A percentile compares a stretch with the other conserved stretches of the same genome.
phyloP scores from a whole-genome alignment of 768 basidiomycete species.

The Trametopsis cervina region DNA sequence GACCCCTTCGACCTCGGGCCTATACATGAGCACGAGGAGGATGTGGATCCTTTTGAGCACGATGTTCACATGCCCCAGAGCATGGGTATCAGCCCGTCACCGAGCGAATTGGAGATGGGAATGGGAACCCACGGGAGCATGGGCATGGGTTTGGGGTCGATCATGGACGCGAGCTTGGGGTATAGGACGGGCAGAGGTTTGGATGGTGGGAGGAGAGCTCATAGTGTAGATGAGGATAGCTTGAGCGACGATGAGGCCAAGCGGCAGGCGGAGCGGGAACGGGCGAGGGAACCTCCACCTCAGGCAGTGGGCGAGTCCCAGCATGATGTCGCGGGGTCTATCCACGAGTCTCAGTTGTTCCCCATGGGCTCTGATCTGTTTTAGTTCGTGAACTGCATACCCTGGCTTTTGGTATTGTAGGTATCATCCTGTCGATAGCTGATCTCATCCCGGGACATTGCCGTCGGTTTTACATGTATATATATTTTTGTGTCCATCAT shows the following conservation, averaged over 20 bases:
- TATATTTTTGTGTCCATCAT: too few relatives aligned
- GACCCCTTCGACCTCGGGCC: conserved; percentile 22
- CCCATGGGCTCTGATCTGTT: conserved; percentile 35
- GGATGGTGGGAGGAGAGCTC: background rate
- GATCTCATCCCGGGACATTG: background rate
- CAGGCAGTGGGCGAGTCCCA: conserved; percentile 5
- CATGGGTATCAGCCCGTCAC: background rate
- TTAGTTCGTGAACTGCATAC: conserved; percentile 16
- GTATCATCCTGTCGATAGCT: too few relatives aligned
- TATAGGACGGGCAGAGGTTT: conserved; percentile 8
- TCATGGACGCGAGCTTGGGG: conserved; percentile 9
- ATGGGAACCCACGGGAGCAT: conserved; percentile 3
- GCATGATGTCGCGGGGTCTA: conserved; percentile 2
- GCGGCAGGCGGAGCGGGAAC: background rate
- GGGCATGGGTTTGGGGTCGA: background rate
- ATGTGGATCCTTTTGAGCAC: conserved; percentile 17
- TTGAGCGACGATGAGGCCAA: background rate
- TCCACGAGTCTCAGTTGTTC: conserved; percentile 30
- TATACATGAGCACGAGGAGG: background rate
- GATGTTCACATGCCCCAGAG: conserved; percentile 11
- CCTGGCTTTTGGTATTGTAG: background rate
- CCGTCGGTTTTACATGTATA: background rate
- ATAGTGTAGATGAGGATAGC: background rate
- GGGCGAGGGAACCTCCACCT: background rate
- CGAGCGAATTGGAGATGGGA: background rate